Evolutionary conservation across 2,329 filamentous ascomycete genomes (phyloP), one percentile per base, ranked within the genome.

Genomic region (Zelopaecilomyces penicillatus): DNA sequence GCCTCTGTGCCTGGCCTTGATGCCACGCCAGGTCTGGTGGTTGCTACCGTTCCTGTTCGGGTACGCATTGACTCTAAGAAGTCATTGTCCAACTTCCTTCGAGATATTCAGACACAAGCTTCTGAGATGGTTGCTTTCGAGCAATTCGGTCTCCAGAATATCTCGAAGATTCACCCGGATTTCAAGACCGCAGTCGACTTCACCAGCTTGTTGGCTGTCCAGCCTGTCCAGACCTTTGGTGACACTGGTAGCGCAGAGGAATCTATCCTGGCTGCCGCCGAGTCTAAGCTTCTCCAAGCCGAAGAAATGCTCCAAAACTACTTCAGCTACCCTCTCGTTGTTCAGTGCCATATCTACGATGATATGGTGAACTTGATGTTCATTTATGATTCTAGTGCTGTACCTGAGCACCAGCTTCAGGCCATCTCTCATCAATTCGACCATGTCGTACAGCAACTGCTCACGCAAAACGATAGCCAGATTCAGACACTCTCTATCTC

Each of bases 101-200:
- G 42, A 9, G 42, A 43, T 10, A 41, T 60, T 4, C 58, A 62
- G 50, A 46, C 47, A n/a, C 49, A 49, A 43, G 44, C 53, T 5
- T 41, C 50, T 2, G 55, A 61, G 41, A 54, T 55, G 53, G 47
- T 53, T 7, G 43, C 50, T 2, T 54, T 46, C 41, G 61, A 57
- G 39, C 50, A 61, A 7, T 48, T 57, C 19, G 56, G 57, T 26
- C 46, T 64, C 3, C 52, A 56, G 11, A 53, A 58, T 37, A 51
- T 38, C 72, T 32, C 37, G 6, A 28, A 44, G 5, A 11, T 47
- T 3, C 34, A 35, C 12, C 5, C 38, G 10, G 48, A 55, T 10
- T 45, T 53, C 8, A 44, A 44, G 10, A 37, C 41, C 12, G 41
- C 46, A 9, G 43, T 40, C 30, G 41, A 50, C 29, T 50, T 50